A percentile compares a stretch with the other conserved stretches of the same genome.
These are phyloP conservation scores for Fraxinus latifolia DNA, from an alignment of 305 asterid species.

Conservation along the genomic window DNA sequence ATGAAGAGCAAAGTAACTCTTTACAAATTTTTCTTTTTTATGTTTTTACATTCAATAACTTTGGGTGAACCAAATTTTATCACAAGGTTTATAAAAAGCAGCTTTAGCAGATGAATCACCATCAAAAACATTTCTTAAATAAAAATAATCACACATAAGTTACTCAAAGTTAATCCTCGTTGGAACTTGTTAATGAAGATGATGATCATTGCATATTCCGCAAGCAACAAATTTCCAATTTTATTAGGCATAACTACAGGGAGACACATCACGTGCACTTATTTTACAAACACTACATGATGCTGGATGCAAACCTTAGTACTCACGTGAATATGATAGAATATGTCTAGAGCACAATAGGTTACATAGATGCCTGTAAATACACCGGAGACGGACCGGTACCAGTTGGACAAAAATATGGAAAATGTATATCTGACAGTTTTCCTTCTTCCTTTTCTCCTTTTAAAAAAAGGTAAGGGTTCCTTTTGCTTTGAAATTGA, in stretches of 20 bases:
- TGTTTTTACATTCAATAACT: background rate
- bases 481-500: background rate
- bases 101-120: background rate
- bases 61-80: background rate
- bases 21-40: background rate
- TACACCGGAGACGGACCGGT: background rate
- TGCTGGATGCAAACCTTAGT: background rate
- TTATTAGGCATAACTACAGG: background rate
- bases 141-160: background rate
- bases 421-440: background rate
- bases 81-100: background rate
- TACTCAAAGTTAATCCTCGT: background rate
- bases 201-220: background rate
- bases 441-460: background rate
- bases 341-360: background rate
- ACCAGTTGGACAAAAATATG: background rate
- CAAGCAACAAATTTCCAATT: background rate
- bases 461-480: background rate
- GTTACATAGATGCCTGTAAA: background rate
- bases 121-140: background rate
- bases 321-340: background rate
- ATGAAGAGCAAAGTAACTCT: background rate
- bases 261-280: background rate
- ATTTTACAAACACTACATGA: background rate
- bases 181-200: background rate